Base-by-base conservation (phyloP, 108 stramenopile genomes). In the Aurantiochytrium sp. region DNA sequence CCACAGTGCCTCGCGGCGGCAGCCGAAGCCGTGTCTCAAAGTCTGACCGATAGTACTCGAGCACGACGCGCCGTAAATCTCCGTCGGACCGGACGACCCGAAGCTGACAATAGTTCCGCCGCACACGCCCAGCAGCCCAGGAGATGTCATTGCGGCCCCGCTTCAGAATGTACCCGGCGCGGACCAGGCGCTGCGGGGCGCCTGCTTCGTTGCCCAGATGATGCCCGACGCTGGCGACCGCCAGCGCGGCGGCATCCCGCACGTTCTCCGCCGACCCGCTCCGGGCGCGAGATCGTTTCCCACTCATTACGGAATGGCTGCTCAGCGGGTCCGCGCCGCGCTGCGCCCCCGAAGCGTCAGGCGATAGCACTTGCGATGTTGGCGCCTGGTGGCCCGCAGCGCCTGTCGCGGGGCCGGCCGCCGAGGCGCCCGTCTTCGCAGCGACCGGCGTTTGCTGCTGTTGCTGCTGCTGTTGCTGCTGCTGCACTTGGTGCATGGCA, bases 21-120 rank as follows among this genome's bases (percentile, higher is more conserved):
- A 81, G n/a, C 45, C 73, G 39, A 12, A 81, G 39, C 42, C 73
- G 73, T 0, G 73, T 81, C 30, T 81, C 73, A n/a, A 81, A 48
- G 24, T 81, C 73, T 41, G 39, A 48, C 12, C 73, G 36, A 24
- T 81, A 81, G 30, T 81, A 81, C 30, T 81, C 73, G 27, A 81
- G 45, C 12, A 81, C 73, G 36, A 81, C 45, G 39, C 12, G 39
- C 42, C 27, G 73, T 24, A n/a, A 6, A 6, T 48, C 42, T 12
- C 45, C 45, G 21, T 81, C 73, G 32, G 24, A 30, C 24, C 45
- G 39, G 8, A 81, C 59, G 10, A 65, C 45, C 15, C 45, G 39
- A 12, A 81, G 73, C 73, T 81, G 73, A 2, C 42, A 41, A 42
- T 27, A 81, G 39, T 81, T 81, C 12, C 73, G 1, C 15, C 73